Evolutionary conservation across 352 stramenopile species (phyloP).

Genomic region (Phytophthora sansomeana): DNA sequence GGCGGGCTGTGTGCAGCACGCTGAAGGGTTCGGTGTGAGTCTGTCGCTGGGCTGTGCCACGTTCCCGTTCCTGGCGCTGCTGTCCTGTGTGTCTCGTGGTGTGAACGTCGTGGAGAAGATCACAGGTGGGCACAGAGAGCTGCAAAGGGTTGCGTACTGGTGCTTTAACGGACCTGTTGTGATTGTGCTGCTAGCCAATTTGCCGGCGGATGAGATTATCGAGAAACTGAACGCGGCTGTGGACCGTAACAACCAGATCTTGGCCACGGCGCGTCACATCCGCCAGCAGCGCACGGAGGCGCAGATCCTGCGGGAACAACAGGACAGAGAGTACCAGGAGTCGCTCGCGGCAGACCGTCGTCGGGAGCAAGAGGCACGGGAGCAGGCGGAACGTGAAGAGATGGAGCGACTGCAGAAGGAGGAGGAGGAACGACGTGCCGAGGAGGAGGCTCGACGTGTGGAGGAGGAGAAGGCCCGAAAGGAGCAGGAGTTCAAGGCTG

Average conservation of each 20-base stretch:
- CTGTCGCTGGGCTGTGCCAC: constrained; percentile 84
- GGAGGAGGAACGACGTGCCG: constrained; percentile 42
- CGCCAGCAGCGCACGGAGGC: constrained; percentile 86
- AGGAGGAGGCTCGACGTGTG: constrained; percentile 35
- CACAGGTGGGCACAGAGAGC: constrained; percentile 49
- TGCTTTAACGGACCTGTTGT: not conserved
- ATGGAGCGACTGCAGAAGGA: constrained; percentile 50
- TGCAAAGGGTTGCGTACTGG: not conserved
- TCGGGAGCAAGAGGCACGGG: constrained; percentile 61
- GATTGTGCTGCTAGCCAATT: constrained; percentile 50
- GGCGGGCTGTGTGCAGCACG: constrained; percentile 82
- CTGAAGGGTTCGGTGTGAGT: constrained; percentile 82
- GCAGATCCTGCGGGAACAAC: constrained; percentile 90
- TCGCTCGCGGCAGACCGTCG: constrained; percentile 91
- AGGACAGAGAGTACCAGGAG: constrained; percentile 95
- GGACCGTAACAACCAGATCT: constrained; percentile 80
- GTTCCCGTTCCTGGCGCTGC: constrained; percentile 82
- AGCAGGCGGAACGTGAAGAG: constrained; percentile 55
- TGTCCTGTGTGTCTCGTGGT: constrained; percentile 80
- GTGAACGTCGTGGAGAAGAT: constrained; percentile 90
- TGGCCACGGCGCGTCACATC: constrained; percentile 70
- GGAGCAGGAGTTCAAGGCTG: constrained; percentile 41
- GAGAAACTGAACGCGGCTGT: constrained; percentile 63
- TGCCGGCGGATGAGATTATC: constrained; percentile 69
- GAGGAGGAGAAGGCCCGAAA: constrained; percentile 40